phyloP scores from a whole-genome alignment of 257 asterid species.

The Primulina eburnea region DNA sequence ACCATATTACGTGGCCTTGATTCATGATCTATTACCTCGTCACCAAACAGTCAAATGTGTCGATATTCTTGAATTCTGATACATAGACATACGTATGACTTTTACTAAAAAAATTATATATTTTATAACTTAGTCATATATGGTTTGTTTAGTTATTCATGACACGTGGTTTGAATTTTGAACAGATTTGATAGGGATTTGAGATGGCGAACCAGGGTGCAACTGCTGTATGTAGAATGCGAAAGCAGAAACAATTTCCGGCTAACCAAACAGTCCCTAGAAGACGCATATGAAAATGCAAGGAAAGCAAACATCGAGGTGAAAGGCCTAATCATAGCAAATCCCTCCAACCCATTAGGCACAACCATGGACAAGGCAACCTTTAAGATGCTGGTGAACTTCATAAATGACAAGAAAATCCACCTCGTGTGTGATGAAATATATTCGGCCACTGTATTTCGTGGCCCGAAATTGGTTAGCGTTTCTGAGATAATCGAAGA shows the following conservation, averaged over 20 bases:
- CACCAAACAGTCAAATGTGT: conserved; percentile 2
- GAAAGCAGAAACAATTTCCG: conserved; percentile 53
- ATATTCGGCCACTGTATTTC: conserved; percentile 56
- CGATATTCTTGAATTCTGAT: neutral
- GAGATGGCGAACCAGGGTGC: conserved; percentile 79
- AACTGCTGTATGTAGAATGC: conserved; percentile 55
- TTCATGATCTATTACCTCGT: neutral
- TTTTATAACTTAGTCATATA: neutral
- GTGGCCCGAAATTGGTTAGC: conserved; percentile 37
- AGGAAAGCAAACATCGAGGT: conserved; percentile 44
- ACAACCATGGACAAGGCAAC: conserved; percentile 51
- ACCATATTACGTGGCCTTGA: neutral
- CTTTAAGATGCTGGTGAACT: conserved; percentile 33
- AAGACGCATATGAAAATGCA: conserved; percentile 58
- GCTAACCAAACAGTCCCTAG: conserved; percentile 56
- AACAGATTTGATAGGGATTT: conserved; percentile 77
- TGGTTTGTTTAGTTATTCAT: neutral
- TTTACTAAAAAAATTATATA: too few relatives aligned
- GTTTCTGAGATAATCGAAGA: conserved; percentile 55
- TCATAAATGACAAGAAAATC: conserved; percentile 49
- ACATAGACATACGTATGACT: too few relatives aligned
- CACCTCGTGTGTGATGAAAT: conserved; percentile 87
- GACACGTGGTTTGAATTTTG: neutral
- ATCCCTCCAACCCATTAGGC: conserved; percentile 84
- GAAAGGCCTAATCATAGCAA: conserved; percentile 62